Evolutionary conservation across 257 asterid genomes (phyloP), one percentile per base, ranked within the genome.

Genomic region (Nemophila menziesii): DNA sequence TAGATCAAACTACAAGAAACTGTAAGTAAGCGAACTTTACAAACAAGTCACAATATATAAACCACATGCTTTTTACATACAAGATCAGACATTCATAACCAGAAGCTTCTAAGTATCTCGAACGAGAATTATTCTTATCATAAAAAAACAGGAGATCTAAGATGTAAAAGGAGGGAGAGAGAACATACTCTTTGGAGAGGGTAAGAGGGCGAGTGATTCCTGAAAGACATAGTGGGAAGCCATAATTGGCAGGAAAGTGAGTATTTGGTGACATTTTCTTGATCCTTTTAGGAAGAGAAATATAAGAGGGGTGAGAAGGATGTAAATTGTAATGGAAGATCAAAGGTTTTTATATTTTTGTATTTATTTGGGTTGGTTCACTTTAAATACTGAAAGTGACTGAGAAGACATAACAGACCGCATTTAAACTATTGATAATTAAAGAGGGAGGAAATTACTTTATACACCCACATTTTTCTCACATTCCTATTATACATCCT

Each of bases 151-250:
- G 29, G 9, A 17, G 46, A 3, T 8, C 16, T 9, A 21, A 16
- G 26, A 47, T 14, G 62, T n/a, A 33, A 56, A 46, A 44, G 51
- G 46, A 54, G 49, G 47, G 39, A 44, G 27, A 37, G 16, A n/a
- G n/a, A n/a, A 29, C 36, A 29, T 26, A 71, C 78, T 71, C 74
- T 42, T 55, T 64, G 52, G 49, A 45, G 11, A 66, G 40, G 45
- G 65, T 12, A 26, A 52, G 51, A 40, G 64, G 56, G 55, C 17
- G 49, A 38, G 45, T 45, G 53, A 63, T 59, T 59, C 66, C 66
- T 22, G 59, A 64, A 36, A 71, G 66, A 22, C 69, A 66, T 10
- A 71, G 22, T 40, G 75, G 75, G 52, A 71, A 64, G 16, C 75
- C 75, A 20, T 57, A 38, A 22, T 8, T 44, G 20, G 57, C 23